phyloP scores from a whole-genome alignment of 2,329 filamentous ascomycete genomes.

The Onygenales sp. region DNA sequence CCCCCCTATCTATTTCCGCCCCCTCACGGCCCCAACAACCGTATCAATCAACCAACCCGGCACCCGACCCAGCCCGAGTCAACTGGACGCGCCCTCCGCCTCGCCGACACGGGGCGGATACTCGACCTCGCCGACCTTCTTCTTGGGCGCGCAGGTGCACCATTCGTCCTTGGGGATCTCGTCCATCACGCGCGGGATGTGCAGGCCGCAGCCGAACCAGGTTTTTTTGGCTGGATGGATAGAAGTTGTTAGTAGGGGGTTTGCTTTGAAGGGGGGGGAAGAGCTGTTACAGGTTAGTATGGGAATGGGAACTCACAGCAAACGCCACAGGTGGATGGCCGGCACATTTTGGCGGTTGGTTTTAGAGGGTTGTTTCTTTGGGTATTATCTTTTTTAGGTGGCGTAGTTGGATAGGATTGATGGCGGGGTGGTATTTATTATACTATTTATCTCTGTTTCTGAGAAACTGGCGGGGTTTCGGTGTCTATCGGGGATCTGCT shows the following conservation, averaged over 20 bases:
- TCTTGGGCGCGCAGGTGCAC: conserved; percentile 47
- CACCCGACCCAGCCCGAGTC: no score
- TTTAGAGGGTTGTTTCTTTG: neutral
- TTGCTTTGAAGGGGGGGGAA: neutral
- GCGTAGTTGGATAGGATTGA: no score
- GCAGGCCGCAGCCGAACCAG: conserved; percentile 45
- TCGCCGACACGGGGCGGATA: conserved; percentile 46
- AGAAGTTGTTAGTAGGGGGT: neutral
- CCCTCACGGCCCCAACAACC: no score
- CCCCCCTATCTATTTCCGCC: no score
- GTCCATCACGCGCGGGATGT: conserved; percentile 46
- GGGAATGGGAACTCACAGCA: no score
- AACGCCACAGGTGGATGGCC: no score
- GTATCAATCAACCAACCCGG: neutral
- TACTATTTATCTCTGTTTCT: no score
- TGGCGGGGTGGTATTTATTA: no score
- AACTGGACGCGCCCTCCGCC: conserved; percentile 9
- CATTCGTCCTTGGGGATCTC: conserved; percentile 40
- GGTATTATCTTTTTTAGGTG: neutral
- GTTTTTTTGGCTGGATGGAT: conserved; percentile 37
- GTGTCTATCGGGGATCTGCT: no score
- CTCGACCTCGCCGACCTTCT: conserved; percentile 41
- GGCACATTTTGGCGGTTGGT: neutral
- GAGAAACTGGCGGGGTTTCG: no score
- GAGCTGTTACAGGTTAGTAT: no score